Percentiles rank a stretch among this genome's conserved stretches.
Conservation (phyloP, 305 asterid species). For the Ilex paraguariensis region DNA sequence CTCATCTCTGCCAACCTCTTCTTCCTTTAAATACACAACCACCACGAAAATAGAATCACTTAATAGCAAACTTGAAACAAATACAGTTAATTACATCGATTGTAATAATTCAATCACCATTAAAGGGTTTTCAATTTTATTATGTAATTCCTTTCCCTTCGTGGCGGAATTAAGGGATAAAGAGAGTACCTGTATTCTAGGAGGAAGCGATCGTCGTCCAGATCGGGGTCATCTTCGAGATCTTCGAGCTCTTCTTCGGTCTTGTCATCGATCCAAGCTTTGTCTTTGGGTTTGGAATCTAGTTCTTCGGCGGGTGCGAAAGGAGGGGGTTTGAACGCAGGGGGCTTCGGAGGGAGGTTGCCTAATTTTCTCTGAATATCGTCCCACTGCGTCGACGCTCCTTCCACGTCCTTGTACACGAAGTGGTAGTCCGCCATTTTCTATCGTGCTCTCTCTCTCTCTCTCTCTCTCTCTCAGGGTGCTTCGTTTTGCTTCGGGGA, state of each 20-base stretch:
- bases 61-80: background rate
- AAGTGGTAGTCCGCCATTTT: slow-evolving; percentile 83
- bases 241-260: slow-evolving; percentile 85
- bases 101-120: background rate
- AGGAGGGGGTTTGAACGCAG: slow-evolving; percentile 71
- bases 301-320: slow-evolving; percentile 61
- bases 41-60: background rate
- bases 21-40: slow-evolving; percentile 42
- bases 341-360: slow-evolving; percentile 65
- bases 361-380: slow-evolving; percentile 87
- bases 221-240: slow-evolving; percentile 66
- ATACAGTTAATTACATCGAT: background rate
- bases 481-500: background rate
- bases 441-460: background rate
- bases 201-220: slow-evolving; percentile 88
- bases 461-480: background rate
- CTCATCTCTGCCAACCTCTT: slow-evolving; percentile 85
- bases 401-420: slow-evolving; percentile 86
- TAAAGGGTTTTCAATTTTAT: too few species aligned
- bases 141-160: too few species aligned
- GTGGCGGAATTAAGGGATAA: background rate
- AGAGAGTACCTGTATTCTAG: slow-evolving; percentile 61
- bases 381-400: slow-evolving; percentile 91
- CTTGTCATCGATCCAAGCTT: slow-evolving; percentile 66
- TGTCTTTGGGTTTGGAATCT: slow-evolving; percentile 62